Evolutionary conservation across 768 basidiomycete species (phyloP), one percentile per base, ranked within the genome.

Genomic region (Podaxis carcinomalis): DNA sequence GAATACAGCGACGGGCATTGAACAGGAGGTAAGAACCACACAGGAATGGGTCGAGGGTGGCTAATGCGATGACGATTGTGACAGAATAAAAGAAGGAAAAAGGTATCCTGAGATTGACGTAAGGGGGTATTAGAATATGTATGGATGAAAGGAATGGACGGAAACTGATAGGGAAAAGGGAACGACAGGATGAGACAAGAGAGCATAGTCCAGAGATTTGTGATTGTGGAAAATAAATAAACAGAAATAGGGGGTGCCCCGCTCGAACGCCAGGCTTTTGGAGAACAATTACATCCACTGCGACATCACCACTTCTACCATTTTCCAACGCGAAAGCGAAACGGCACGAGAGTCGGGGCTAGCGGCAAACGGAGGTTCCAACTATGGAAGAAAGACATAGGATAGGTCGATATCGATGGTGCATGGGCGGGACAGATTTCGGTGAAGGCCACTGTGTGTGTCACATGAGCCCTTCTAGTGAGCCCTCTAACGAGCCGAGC

Each of bases 71-170:
- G 27, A 40, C 35, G 28, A 52, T 21, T 28, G 39, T 46, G 40
- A 46, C 6, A 55, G 14, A 25, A 23, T 25, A 47, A 36, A 51
- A 47, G 36, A 37, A 37, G 23, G 51, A 32, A 44, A 44, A 44
- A 51, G 49, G 55, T 59, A 59, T 59, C 13, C 36, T 51, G 25
- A 40, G 7, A 36, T 59, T 51, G 57, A 51, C 35, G 10, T 25
- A 36, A 51, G 39, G 51, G 56, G 61, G 61, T 56, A 52, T 57
- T 32, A 32, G 40, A 57, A 42, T 39, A 32, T 42, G 37, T 52
- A 36, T 10, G 36, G 10, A 19, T 16, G 37, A 52, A 56, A 44
- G 32, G 36, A 40, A 21, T 9, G 54, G 50, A 51, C 27, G 16
- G 50, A 28, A 19, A 6, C 19, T 44, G 19, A 6, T 44, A 44